Percentiles rank a stretch among this genome's conserved stretches.
These are phyloP conservation scores for Niveomyces coronatus DNA, from an alignment of 2,329 filamentous ascomycete genomes.

Conservation along the genomic window DNA sequence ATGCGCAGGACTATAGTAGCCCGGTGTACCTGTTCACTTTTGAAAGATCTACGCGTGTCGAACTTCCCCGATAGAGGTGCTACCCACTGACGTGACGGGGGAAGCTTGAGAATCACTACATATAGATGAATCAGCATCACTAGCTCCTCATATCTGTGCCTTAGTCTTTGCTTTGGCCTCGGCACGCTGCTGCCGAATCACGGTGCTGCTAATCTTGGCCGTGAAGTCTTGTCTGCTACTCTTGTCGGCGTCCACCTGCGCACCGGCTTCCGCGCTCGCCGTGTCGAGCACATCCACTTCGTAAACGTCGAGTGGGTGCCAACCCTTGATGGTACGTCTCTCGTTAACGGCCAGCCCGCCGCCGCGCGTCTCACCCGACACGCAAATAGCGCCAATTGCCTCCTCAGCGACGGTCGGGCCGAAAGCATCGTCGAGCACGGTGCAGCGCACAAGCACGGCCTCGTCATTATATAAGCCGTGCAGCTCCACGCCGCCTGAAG, in stretches of 20 bases:
- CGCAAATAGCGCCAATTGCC: conserved; percentile 67
- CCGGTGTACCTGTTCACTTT: too few species aligned
- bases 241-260: too few species aligned
- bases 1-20: too few species aligned
- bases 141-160: conserved; percentile 7
- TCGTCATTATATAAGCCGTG: conserved; percentile 47
- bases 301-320: conserved; percentile 66
- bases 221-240: conserved; percentile 67
- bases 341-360: conserved; percentile 81
- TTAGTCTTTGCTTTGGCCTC: conserved; percentile 17
- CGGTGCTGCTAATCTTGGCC: conserved; percentile 84
- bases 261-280: conserved; percentile 28
- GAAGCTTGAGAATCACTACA: too few species aligned
- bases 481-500: conserved; percentile 17
- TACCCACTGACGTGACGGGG: too few species aligned
- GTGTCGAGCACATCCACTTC: conserved; percentile 83
- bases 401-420: conserved; percentile 83
- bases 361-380: conserved; percentile 77
- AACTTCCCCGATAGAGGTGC: too few species aligned
- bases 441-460: conserved; percentile 60
- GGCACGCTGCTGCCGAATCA: conserved; percentile 51
- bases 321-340: conserved; percentile 66
- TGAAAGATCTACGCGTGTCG: too few species aligned
- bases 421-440: conserved; percentile 78
- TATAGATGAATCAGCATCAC: too few species aligned